phyloP scores from a whole-genome alignment of 2,329 filamentous ascomycete species.

The Pestalotiopsis sp. region DNA sequence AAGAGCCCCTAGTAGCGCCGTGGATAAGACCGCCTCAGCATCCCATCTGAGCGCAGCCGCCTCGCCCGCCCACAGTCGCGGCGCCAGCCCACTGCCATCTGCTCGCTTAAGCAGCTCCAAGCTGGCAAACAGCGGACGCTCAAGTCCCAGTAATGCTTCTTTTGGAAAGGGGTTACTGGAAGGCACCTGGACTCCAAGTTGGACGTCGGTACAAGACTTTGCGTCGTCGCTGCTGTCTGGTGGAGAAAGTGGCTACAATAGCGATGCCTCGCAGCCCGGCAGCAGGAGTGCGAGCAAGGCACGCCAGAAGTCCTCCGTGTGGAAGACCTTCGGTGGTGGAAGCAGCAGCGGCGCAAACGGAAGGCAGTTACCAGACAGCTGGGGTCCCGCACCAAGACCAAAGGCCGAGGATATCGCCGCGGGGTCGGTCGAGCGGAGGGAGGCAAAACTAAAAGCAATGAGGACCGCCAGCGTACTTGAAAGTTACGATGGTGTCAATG shows the following conservation, averaged over 20 bases:
- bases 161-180: constrained; percentile 47
- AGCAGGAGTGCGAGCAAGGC: constrained; percentile 33
- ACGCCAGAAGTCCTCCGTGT: constrained; percentile 29
- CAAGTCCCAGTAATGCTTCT: constrained; percentile 34
- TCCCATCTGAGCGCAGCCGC: constrained; percentile 39
- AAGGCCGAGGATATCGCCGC: constrained; percentile 53
- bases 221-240: constrained; percentile 47
- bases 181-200: constrained; percentile 55
- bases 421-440: constrained; percentile 56
- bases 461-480: constrained; percentile 64
- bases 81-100: constrained; percentile 52
- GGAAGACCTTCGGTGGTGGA: constrained; percentile 29
- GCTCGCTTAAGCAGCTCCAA: constrained; percentile 38
- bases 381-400: constrained; percentile 56
- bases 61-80: constrained; percentile 44
- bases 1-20: constrained; percentile 38
- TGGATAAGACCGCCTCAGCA: constrained; percentile 27
- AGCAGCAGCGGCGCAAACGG: constrained; percentile 24
- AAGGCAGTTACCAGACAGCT: constrained; percentile 36
- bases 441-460: constrained; percentile 57
- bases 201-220: constrained; percentile 59
- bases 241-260: constrained; percentile 34
- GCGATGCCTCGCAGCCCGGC: constrained; percentile 34
- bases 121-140: constrained; percentile 25
- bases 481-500: constrained; percentile 63